A percentile compares a stretch with the other conserved stretches of the same genome.
These are phyloP conservation scores for Protomyces inouyei DNA, from an alignment of 1,139 yeast species.

Conservation along the genomic window DNA sequence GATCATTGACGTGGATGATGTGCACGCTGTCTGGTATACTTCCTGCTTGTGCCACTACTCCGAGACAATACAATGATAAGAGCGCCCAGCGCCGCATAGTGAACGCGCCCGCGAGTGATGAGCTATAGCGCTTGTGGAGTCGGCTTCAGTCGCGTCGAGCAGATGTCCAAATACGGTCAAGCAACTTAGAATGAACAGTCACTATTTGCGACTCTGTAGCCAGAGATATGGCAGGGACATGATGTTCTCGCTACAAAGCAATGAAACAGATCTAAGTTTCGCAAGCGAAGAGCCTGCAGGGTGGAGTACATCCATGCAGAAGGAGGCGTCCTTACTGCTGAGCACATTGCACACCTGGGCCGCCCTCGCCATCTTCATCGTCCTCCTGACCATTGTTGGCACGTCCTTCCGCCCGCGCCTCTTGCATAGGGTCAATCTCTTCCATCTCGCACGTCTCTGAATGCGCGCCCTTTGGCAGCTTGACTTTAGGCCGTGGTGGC, in stretches of 20 bases:
- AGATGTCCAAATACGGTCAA: neutral
- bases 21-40: neutral
- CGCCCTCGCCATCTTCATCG: constrained; percentile 56
- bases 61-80: neutral
- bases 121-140: neutral
- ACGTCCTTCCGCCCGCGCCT: constrained; percentile 41
- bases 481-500: constrained; percentile 41
- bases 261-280: neutral
- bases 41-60: neutral
- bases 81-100: neutral
- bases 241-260: neutral
- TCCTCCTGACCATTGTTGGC: constrained; percentile 42
- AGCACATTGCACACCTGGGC: constrained; percentile 68
- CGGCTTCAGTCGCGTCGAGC: neutral
- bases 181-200: too few relatives aligned
- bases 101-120: too few relatives aligned
- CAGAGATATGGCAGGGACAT: neutral
- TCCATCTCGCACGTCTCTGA: constrained; percentile 78
- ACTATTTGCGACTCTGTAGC: too few relatives aligned
- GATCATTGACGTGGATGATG: constrained; percentile 23
- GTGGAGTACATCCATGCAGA: neutral
- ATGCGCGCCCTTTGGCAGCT: constrained; percentile 41
- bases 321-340: constrained; percentile 48
- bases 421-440: constrained; percentile 56
- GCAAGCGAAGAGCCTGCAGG: too few relatives aligned